Base-by-base conservation (phyloP, 768 basidiomycete genomes). In the Psilocybe azurescens region DNA sequence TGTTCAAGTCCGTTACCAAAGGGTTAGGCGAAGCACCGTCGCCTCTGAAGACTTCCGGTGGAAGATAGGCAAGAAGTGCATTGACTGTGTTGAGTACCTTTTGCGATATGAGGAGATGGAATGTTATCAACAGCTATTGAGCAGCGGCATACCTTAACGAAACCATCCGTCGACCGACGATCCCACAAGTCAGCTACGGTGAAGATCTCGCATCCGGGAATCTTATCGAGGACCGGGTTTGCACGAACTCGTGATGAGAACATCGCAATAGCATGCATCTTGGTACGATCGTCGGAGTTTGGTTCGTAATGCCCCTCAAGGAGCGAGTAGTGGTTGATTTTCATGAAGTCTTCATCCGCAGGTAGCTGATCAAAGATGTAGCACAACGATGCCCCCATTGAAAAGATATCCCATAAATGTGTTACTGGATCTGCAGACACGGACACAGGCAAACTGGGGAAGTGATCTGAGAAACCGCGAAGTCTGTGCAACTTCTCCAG, bases 361-460 rank as follows among this genome's bases (percentile, higher is more conserved):
- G 52, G 52, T n/a, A 53, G 32, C 33, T 53, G 52, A 36, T 53
- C 52, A 16, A 53, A 53, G 16, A 53, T 38, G n/a, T 53, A 53
- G 33, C 52, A 53, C 13, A 53, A 32, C 14, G 52, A 32, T n/a
- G 52, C 36, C 52, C 52, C 52, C 8, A 11, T 38, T 18, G 52
- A 33, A 7, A 53, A 20, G 9, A 53, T 2, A 28, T 53, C 52
- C 52, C 52, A 53, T 32, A 53, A 8, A 14, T 53, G 52, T 20
- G 33, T 53, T 10, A 38, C 33, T 36, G 33, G 33, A 14, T 53
- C 52, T 38, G 14, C 36, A 18, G 33, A 38, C 7, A 13, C 16
- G 30, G 33, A 53, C 30, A 16, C 16, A 7, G 52, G 36, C 2
- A 53, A 14, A 5, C n/a, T 16, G 13, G 52, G 52, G 33, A 53